Conservation (phyloP, 331 rosid genomes). For the Telfairia occidentalis region DNA sequence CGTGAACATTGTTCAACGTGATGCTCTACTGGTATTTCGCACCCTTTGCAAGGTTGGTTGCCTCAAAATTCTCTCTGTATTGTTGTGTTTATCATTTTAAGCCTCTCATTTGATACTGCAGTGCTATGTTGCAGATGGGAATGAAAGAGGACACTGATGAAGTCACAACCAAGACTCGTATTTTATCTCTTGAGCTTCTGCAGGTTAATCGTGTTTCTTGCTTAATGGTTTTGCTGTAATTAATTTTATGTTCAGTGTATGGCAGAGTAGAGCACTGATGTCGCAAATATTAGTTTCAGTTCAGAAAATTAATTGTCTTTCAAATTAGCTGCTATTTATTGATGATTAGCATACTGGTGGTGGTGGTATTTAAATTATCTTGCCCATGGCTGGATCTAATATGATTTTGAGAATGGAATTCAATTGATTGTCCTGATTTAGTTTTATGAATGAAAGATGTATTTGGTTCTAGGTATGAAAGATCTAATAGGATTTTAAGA, state of each 20-base stretch:
- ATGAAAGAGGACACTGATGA: slow-evolving; percentile 97
- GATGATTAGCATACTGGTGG: neutral
- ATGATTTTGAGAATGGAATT: neutral
- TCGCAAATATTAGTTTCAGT: neutral
- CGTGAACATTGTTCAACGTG: slow-evolving; percentile 75
- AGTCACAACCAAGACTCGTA: slow-evolving; percentile 82
- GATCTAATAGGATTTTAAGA: neutral
- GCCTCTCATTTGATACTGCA: slow-evolving; percentile 16
- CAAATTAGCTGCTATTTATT: neutral
- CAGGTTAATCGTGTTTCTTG: slow-evolving; percentile 41
- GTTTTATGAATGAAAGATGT: neutral
- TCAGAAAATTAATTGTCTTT: neutral
- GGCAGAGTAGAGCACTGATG: neutral
- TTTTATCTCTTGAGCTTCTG: slow-evolving; percentile 96
- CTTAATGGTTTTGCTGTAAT: neutral
- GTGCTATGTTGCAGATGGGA: slow-evolving; percentile 65
- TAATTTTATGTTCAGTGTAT: neutral
- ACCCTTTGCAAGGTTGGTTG: slow-evolving; percentile 93
- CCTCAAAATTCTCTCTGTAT: slow-evolving; percentile 14
- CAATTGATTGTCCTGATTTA: neutral
- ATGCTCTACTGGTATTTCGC: slow-evolving; percentile 89
- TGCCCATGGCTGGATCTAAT: neutral
- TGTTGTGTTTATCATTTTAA: slow-evolving; percentile 15
- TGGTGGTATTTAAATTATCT: neutral
- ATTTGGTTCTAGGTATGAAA: neutral